Evolutionary conservation across 1,284 basidiomycete genomes (phyloP).

Genomic region (Omphalotus olearius): DNA sequence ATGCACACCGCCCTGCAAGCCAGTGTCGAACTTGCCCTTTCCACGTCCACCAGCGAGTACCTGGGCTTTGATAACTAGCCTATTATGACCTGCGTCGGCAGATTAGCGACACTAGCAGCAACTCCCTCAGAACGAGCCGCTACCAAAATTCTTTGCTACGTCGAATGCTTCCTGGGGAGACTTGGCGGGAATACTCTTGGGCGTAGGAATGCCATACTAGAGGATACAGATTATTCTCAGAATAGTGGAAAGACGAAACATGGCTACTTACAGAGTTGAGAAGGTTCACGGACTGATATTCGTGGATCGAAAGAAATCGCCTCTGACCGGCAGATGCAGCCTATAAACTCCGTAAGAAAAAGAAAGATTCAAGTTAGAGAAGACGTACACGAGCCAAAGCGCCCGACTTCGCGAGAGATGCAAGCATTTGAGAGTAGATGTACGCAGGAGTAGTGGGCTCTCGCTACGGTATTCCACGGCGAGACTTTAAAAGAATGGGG

Average conservation of each 20-base stretch:
- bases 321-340: slow-evolving; percentile 75
- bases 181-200: slow-evolving; percentile 86
- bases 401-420: slow-evolving; percentile 56
- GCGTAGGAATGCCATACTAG: slow-evolving; percentile 96
- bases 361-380: background rate
- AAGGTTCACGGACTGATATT: slow-evolving; percentile 95
- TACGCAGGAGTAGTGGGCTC: slow-evolving; percentile 1
- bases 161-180: slow-evolving; percentile 87
- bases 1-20: slow-evolving; percentile 97
- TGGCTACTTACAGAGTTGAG: slow-evolving; percentile 76
- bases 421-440: slow-evolving; percentile 46
- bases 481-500: background rate
- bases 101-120: slow-evolving; percentile 8
- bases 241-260: background rate
- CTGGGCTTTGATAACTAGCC: slow-evolving; percentile 96
- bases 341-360: slow-evolving; percentile 28
- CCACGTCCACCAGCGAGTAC: slow-evolving; percentile 98
- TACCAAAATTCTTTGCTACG: slow-evolving; percentile 87
- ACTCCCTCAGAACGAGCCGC: background rate
- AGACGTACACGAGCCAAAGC: slow-evolving; percentile 56
- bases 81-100: slow-evolving; percentile 48
- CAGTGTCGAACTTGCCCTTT: slow-evolving; percentile 96
- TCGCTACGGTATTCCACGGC: background rate
- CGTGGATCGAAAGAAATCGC: slow-evolving; percentile 96
- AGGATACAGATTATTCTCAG: background rate